phyloP scores from a whole-genome alignment of 1,284 basidiomycete species.

The Boletus albobrunnescens region DNA sequence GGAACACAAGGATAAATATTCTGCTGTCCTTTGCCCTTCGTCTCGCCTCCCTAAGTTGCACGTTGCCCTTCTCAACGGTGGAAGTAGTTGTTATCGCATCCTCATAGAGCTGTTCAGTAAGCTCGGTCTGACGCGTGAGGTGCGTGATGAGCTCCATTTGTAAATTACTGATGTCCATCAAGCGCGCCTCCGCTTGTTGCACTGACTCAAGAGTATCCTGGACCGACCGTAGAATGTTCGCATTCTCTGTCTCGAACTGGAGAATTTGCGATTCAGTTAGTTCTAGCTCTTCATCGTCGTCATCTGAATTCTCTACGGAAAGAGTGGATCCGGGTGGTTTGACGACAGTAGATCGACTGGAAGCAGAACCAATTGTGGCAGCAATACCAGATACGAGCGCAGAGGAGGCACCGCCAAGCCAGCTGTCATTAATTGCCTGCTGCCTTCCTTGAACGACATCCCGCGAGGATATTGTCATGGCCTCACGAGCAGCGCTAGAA shows the following conservation, averaged over 20 bases:
- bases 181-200: constrained; percentile 81
- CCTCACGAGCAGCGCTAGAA: constrained; percentile 61
- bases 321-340: constrained; percentile 25
- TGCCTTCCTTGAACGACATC: constrained; percentile 21
- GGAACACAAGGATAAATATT: constrained; percentile 80
- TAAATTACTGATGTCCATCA: constrained; percentile 86
- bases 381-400: constrained; percentile 55
- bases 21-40: constrained; percentile 78
- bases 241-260: constrained; percentile 88
- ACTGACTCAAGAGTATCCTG: constrained; percentile 83
- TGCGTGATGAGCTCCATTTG: constrained; percentile 87
- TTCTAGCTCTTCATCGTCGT: constrained; percentile 70
- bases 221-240: constrained; percentile 74
- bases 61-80: constrained; percentile 83
- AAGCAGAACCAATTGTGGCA: constrained; percentile 55
- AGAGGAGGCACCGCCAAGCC: constrained; percentile 64
- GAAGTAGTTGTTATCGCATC: constrained; percentile 83
- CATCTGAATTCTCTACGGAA: constrained; percentile 48
- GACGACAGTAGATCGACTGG: constrained; percentile 30
- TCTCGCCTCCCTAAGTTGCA: constrained; percentile 79
- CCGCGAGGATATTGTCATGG: constrained; percentile 39
- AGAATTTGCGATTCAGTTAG: constrained; percentile 81
- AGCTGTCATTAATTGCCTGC: constrained; percentile 40
- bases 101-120: constrained; percentile 85
- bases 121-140: constrained; percentile 82